Percentiles rank a stretch among this genome's conserved stretches.
Evolutionary conservation across 371 early-diverging fungal genomes (phyloP).

Genomic region (Batrachochytrium dendrobatidis): DNA sequence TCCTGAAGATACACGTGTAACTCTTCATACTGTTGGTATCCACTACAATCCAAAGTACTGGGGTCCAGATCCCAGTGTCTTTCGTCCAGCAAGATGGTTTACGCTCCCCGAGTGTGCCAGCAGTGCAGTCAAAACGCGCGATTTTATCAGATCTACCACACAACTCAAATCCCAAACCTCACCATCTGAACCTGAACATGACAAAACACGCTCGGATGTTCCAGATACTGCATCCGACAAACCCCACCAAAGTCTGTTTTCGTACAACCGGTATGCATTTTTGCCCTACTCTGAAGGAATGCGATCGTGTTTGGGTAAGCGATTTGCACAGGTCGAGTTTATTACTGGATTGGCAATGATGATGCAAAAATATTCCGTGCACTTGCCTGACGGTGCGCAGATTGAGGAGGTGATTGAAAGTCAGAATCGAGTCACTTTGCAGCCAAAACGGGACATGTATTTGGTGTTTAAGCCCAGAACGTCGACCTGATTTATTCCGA

Average conservation of each 20-base stretch:
- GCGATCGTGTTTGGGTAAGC: constrained; percentile 27
- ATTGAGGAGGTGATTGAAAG: constrained; percentile 7
- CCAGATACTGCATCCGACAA: background rate
- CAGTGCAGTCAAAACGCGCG: background rate
- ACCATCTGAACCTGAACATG: background rate
- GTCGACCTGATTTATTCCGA: too few species aligned
- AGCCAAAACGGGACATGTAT: background rate
- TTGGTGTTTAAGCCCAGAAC: constrained; percentile 3
- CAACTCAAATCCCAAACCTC: background rate
- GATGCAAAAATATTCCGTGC: constrained; percentile 10
- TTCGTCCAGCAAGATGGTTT: constrained; percentile 7
- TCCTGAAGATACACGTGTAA: constrained; percentile 9
- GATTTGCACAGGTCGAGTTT: constrained; percentile 31
- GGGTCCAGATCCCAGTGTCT: background rate
- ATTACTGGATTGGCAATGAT: constrained; percentile 17
- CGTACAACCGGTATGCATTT: constrained; percentile 10
- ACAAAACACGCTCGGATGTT: background rate
- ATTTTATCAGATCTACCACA: background rate
- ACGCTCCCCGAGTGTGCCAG: background rate
- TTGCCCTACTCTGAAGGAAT: constrained; percentile 23
- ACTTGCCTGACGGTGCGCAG: constrained; percentile 2
- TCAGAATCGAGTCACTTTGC: background rate
- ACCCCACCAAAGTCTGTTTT: background rate
- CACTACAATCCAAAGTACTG: constrained; percentile 8
- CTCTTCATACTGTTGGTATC: background rate